Conservation (phyloP, 2,329 filamentous ascomycete species). For the Metarhizium robertsii region DNA sequence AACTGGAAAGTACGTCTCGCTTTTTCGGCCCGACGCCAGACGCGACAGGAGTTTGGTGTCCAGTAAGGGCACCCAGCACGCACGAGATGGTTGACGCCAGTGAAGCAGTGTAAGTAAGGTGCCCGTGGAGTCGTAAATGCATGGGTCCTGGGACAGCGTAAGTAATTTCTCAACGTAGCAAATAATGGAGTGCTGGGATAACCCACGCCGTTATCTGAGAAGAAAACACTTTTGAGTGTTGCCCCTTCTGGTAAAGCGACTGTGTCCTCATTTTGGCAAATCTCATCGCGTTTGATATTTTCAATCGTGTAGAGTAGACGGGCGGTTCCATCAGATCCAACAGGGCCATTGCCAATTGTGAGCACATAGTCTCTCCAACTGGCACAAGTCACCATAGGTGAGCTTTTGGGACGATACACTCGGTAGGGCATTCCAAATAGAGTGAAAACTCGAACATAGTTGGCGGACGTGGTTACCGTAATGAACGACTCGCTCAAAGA, state of each 20-base stretch:
- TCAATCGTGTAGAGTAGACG: constrained; percentile 85
- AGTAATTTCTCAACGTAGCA: neutral
- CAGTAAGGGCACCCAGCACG: constrained; percentile 83
- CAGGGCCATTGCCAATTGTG: constrained; percentile 85
- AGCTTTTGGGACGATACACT: constrained; percentile 85
- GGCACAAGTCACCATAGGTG: constrained; percentile 82
- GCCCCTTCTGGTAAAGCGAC: constrained; percentile 71
- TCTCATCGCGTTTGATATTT: constrained; percentile 85
- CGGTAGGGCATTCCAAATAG: constrained; percentile 84
- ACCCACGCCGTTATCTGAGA: constrained; percentile 73
- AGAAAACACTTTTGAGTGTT: constrained; percentile 76
- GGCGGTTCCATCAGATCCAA: constrained; percentile 67
- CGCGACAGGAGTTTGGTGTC: constrained; percentile 81
- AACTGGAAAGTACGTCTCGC: constrained; percentile 90
- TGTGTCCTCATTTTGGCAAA: constrained; percentile 90
- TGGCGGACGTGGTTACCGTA: constrained; percentile 75
- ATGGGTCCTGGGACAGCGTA: constrained; percentile 59
- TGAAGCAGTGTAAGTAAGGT: constrained; percentile 80
- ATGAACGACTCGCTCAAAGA: constrained; percentile 87
- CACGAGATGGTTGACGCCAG: constrained; percentile 80
- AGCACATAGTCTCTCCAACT: constrained; percentile 96
- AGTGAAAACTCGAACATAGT: constrained; percentile 89
- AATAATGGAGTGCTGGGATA: neutral
- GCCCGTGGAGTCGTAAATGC: constrained; percentile 89
- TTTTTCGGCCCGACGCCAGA: constrained; percentile 73